Conservation (phyloP, 768 basidiomycete genomes). For the Lanmaoa rubissima region DNA sequence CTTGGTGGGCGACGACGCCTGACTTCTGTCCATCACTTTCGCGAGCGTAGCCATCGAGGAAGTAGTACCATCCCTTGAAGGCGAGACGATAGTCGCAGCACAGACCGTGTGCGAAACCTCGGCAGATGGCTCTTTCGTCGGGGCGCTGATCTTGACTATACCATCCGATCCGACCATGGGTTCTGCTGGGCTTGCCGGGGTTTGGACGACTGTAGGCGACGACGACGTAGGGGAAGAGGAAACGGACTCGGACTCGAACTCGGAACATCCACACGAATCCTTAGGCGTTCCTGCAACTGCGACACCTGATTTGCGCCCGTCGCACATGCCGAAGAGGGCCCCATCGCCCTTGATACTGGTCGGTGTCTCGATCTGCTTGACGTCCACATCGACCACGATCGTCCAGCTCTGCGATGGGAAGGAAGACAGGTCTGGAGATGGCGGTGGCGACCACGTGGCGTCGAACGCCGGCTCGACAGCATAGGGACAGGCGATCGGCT, state of each 20-base stretch:
- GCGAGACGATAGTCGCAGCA: background rate
- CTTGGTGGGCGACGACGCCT: background rate
- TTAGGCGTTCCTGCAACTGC: background rate
- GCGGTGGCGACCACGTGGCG: background rate
- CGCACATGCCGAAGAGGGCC: too few species aligned
- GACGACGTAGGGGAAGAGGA: background rate
- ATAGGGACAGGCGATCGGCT: background rate
- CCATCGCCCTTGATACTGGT: background rate
- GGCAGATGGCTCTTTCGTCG: background rate
- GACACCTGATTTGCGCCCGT: too few species aligned
- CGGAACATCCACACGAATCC: background rate
- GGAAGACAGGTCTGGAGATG: background rate
- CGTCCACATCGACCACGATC: background rate
- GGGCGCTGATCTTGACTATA: background rate
- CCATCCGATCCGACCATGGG: background rate
- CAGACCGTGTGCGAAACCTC: background rate
- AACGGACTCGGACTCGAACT: background rate
- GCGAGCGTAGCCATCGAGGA: background rate
- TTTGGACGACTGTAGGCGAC: background rate
- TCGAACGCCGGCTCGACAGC: too few species aligned
- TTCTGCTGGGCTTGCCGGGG: background rate
- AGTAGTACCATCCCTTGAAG: background rate
- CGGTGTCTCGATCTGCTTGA: background rate
- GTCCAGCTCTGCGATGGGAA: constrained; percentile 10
- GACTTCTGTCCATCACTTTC: background rate